Evolutionary conservation across 2,329 filamentous ascomycete genomes (phyloP).

Genomic region (Pestalotiopsis sp.): DNA sequence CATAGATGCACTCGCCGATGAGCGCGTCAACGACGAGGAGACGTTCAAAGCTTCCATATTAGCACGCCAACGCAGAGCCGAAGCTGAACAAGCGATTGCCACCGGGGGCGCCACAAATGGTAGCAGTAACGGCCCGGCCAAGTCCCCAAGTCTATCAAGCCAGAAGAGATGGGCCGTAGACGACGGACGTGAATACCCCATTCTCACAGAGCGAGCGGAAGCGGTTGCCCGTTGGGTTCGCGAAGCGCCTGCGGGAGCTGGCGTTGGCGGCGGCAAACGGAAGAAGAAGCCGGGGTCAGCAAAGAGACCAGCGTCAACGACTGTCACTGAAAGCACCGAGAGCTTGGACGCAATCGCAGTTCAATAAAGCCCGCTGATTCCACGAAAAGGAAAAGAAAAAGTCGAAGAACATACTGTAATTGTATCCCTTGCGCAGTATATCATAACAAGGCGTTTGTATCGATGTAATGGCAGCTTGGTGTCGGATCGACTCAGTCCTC

Average conservation of each 20-base stretch:
- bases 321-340: conserved; percentile 1
- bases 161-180: conserved; percentile 65
- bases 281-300: conserved; percentile 32
- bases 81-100: conserved; percentile 50
- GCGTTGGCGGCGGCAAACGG: conserved; percentile 28
- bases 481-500: not conserved
- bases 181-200: conserved; percentile 69
- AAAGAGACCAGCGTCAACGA: conserved; percentile 21
- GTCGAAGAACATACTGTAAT: not conserved
- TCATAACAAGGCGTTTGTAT: not conserved
- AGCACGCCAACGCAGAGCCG: conserved; percentile 60
- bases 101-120: conserved; percentile 24
- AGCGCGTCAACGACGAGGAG: conserved; percentile 68
- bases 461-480: not conserved
- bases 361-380: not conserved
- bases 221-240: conserved; percentile 72
- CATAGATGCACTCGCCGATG: conserved; percentile 68
- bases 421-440: not conserved
- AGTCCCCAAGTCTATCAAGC: conserved; percentile 24
- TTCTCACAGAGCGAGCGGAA: conserved; percentile 70
- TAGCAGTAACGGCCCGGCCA: conserved; percentile 1
- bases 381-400: not conserved
- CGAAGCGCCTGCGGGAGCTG: conserved; percentile 50
- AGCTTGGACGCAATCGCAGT: not conserved
- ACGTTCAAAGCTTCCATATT: conserved; percentile 66